These are phyloP conservation scores for Neurospora crassa DNA, from an alignment of 2,329 filamentous ascomycete species.

Conservation along the genomic window DNA sequence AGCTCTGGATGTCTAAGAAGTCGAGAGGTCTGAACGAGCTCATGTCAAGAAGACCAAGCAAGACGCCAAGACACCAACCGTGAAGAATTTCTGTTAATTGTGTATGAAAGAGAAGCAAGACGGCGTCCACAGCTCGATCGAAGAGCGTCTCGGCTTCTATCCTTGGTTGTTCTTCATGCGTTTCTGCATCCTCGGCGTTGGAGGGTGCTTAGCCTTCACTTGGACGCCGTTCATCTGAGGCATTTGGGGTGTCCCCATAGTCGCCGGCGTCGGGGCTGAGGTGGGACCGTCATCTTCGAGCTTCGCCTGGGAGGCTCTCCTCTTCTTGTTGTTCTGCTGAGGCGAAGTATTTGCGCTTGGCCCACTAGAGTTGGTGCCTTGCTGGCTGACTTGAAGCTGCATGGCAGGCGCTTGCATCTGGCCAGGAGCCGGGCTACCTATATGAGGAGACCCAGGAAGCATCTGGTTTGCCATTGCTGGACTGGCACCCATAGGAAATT, in stretches of 20 bases:
- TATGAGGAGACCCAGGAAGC: conserved; percentile 52
- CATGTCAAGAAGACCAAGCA: not conserved
- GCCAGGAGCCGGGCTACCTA: conserved; percentile 50
- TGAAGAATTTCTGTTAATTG: not conserved
- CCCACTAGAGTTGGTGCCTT: conserved; percentile 56
- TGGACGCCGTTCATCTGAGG: conserved; percentile 43
- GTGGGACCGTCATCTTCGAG: conserved; percentile 43
- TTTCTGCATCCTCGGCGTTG: conserved; percentile 48
- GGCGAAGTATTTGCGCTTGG: conserved; percentile 60
- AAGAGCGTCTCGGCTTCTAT: not conserved
- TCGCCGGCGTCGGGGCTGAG: conserved; percentile 37
- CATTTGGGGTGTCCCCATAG: conserved; percentile 32
- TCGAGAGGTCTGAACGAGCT: not conserved
- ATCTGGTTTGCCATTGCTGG: conserved; percentile 51
- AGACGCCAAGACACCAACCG: not conserved
- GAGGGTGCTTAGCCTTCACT: conserved; percentile 42
- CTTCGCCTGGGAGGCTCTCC: conserved; percentile 49
- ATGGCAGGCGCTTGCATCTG: conserved; percentile 56
- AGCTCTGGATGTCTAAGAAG: not conserved
- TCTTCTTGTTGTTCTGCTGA: conserved; percentile 41
- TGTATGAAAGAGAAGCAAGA: not conserved
- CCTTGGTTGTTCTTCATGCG: conserved; percentile 37
- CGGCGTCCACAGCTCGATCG: not conserved
- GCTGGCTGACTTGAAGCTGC: conserved; percentile 59
- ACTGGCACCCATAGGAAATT: conserved; percentile 51